Conservation (phyloP, 345 rosid genomes). For the Camelina neglecta region DNA sequence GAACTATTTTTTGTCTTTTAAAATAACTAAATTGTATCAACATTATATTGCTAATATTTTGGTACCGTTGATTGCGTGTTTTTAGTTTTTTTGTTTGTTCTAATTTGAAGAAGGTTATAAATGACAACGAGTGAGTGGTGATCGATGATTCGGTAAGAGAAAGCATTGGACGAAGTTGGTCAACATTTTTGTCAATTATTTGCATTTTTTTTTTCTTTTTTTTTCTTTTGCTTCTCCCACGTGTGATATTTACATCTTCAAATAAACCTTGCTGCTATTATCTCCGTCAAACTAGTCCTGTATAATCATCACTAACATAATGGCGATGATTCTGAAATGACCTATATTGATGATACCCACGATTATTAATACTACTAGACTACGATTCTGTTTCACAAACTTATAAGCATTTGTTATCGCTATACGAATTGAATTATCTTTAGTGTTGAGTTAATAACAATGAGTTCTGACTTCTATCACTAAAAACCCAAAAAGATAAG, state of each 20-base stretch:
- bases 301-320: not conserved
- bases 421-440: not conserved
- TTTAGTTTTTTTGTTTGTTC: not conserved
- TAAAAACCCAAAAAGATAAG: not conserved
- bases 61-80: not conserved
- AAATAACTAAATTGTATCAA: not conserved
- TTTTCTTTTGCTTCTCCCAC: not conserved
- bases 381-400: not conserved
- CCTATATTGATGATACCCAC: not conserved
- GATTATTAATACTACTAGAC: not conserved
- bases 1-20: not conserved
- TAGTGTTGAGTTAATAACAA: not conserved
- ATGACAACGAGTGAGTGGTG: not conserved
- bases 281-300: not conserved
- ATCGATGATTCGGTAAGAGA: not conserved
- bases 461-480: not conserved
- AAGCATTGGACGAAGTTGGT: constrained; percentile 30
- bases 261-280: not conserved
- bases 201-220: not conserved
- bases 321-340: constrained; percentile 2
- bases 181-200: not conserved
- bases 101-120: not conserved
- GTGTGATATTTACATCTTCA: not conserved
- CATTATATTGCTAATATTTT: not conserved
- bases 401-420: not conserved